Conservation (phyloP, 108 stramenopile species). For the Epipyxis sp. region DNA sequence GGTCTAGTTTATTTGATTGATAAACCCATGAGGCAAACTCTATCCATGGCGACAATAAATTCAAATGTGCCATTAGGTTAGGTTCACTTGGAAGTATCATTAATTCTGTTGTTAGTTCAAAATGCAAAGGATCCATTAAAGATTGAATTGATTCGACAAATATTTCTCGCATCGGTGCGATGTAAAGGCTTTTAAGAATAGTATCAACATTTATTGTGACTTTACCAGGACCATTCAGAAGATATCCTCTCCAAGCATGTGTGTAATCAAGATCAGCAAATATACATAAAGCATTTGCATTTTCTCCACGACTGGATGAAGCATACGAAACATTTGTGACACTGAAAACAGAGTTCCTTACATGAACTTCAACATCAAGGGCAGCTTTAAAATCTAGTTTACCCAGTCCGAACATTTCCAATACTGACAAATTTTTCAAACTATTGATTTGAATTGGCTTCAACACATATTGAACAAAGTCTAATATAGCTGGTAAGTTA, state of each 20-base stretch:
- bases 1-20: background rate
- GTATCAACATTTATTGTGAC: background rate
- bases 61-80: background rate
- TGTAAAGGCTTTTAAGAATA: background rate
- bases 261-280: background rate
- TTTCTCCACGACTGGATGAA: background rate
- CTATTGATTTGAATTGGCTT: background rate
- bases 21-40: background rate
- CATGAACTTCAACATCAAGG: slow-evolving; percentile 19
- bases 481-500: background rate
- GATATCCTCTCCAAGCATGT: slow-evolving; percentile 20
- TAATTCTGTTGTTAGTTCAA: background rate
- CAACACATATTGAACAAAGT: background rate
- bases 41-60: background rate
- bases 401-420: background rate
- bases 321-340: background rate
- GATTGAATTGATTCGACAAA: background rate
- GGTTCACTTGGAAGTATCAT: background rate
- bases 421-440: background rate
- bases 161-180: slow-evolving; percentile 15
- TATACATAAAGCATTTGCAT: background rate
- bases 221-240: background rate
- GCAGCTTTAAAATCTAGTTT: background rate
- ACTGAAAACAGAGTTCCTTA: background rate
- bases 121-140: background rate